These are phyloP conservation scores for Hanseniaspora mollemarum DNA, from an alignment of 805 yeast species.

Conservation along the genomic window DNA sequence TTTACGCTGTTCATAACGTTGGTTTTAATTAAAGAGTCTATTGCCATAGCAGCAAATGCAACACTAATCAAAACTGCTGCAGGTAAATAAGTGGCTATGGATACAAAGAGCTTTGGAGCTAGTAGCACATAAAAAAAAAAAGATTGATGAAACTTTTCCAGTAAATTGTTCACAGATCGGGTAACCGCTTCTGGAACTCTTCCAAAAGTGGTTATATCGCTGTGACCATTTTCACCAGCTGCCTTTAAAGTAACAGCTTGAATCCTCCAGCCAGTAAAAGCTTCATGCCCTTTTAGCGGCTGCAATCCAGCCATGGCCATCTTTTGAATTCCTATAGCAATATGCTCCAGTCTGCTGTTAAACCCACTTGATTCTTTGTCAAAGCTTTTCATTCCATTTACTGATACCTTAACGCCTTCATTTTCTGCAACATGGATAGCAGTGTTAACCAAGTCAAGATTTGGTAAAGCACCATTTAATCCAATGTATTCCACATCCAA, in stretches of 20 bases:
- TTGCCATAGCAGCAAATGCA: conserved; percentile 57
- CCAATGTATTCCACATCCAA: conserved; percentile 76
- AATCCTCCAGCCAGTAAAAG: conserved; percentile 91
- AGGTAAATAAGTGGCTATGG: conserved; percentile 88
- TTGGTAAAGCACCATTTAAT: conserved; percentile 89
- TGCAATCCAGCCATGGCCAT: conserved; percentile 62
- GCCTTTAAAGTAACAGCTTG: conserved; percentile 80
- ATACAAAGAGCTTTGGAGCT: conserved; percentile 69
- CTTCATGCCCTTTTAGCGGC: conserved; percentile 61
- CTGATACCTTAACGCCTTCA: conserved; percentile 58
- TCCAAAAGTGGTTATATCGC: conserved; percentile 84
- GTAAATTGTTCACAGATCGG: conserved; percentile 77
- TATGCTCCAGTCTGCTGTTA: conserved; percentile 43
- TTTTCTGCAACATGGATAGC: conserved; percentile 63
- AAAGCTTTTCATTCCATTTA: conserved; percentile 47
- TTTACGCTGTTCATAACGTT: conserved; percentile 18
- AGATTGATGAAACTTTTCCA: conserved; percentile 94
- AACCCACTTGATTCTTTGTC: conserved; percentile 36
- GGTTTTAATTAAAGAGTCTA: conserved; percentile 42
- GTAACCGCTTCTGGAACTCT: conserved; percentile 77
- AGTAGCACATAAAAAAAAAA: conserved; percentile 82
- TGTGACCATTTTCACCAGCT: conserved; percentile 42
- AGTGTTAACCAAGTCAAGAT: conserved; percentile 75
- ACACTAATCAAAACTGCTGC: conserved; percentile 63
- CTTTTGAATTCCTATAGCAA: conserved; percentile 54